Evolutionary conservation across 306 rosid genomes (phyloP).

Genomic region (Dryas octopetala): DNA sequence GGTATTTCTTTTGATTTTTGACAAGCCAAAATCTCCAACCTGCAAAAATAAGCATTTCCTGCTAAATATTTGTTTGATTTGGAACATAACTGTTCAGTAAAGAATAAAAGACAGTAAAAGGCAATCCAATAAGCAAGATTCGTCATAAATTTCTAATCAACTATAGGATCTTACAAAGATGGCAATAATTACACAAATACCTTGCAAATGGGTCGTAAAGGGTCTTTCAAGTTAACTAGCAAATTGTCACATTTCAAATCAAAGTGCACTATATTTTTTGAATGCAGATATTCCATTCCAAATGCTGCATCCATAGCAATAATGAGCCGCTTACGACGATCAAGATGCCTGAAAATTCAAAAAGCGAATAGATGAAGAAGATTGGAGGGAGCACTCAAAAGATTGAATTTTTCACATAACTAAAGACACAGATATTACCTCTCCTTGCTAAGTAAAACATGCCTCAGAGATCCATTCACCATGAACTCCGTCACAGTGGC

Average conservation of each 20-base stretch:
- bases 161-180: not conserved
- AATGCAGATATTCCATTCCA: constrained; percentile 94
- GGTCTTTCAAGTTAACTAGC: constrained; percentile 84
- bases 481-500: constrained; percentile 87
- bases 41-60: constrained; percentile 29
- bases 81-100: constrained; percentile 3
- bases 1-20: constrained; percentile 82
- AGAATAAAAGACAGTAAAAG: not conserved
- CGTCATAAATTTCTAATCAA: not conserved
- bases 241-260: constrained; percentile 93
- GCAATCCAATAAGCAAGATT: not conserved
- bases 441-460: constrained; percentile 68
- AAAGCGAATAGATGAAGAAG: constrained; percentile 20
- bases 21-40: constrained; percentile 95
- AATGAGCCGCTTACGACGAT: constrained; percentile 80
- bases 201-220: constrained; percentile 89
- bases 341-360: constrained; percentile 57
- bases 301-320: constrained; percentile 97
- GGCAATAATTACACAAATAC: constrained; percentile 32
- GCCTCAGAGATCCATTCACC: constrained; percentile 91
- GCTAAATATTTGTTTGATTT: constrained; percentile 1
- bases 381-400: constrained; percentile 17
- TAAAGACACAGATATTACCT: constrained; percentile 46
- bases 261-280: constrained; percentile 85
- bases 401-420: constrained; percentile 4